Percentiles rank a stretch among this genome's conserved stretches.
These are phyloP conservation scores for Cyclotella sp. DNA, from an alignment of 108 stramenopile species.

Conservation along the genomic window DNA sequence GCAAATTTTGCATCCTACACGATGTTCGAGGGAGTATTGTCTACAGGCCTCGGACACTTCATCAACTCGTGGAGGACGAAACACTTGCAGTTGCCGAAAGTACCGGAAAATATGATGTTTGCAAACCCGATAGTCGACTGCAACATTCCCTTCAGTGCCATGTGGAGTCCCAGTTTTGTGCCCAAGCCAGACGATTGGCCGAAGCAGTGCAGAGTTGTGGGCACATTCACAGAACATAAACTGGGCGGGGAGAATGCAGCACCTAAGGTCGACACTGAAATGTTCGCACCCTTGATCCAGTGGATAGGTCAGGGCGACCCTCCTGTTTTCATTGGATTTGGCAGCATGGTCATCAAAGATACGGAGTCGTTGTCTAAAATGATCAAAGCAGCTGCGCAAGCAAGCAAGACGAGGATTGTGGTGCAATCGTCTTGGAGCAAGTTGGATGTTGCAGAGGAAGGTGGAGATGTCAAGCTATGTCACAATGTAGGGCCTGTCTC, in stretches of 20 bases:
- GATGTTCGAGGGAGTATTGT: conserved; percentile 56
- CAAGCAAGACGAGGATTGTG: conserved; percentile 54
- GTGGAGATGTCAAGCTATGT: conserved; percentile 28
- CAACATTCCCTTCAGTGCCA: conserved; percentile 75
- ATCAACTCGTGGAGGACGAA: conserved; percentile 59
- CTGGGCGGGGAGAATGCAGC: conserved; percentile 13
- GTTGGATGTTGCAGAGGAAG: conserved; percentile 54
- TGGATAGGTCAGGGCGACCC: conserved; percentile 57
- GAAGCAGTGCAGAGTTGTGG: conserved; percentile 77
- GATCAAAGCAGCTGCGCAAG: conserved; percentile 61
- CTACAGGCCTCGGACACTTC: conserved; percentile 22
- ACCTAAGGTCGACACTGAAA: conserved; percentile 27
- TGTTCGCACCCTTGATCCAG: conserved; percentile 47
- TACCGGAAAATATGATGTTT: conserved; percentile 39
- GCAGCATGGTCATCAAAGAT: conserved; percentile 75
- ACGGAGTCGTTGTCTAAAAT: conserved; percentile 51
- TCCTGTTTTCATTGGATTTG: conserved; percentile 81
- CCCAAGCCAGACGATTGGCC: conserved; percentile 91
- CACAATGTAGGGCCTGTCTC: conserved; percentile 71
- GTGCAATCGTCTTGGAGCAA: conserved; percentile 79
- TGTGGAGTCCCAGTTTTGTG: conserved; percentile 84
- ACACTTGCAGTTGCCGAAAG: conserved; percentile 44
- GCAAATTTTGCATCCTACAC: conserved; percentile 49
- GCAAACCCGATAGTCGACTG: conserved; percentile 40
- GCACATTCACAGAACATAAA: conserved; percentile 56